phyloP scores from a whole-genome alignment of 2,329 filamentous ascomycete genomes.

The Achaetomium macrosporum region DNA sequence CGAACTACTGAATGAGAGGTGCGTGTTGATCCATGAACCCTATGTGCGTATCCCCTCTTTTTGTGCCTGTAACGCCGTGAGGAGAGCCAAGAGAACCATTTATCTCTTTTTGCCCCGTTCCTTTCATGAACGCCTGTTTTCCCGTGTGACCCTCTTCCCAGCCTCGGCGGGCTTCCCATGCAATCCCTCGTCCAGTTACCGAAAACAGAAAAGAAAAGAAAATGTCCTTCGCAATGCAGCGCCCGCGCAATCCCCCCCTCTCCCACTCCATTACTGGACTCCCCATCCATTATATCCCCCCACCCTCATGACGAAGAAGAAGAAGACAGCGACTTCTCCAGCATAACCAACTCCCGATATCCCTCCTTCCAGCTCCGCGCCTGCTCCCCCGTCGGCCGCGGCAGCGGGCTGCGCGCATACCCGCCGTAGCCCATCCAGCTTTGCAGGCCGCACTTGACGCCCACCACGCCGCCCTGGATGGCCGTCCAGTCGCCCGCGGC shows the following conservation, averaged over 20 bases:
- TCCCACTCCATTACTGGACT: no score
- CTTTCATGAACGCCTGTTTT: neutral
- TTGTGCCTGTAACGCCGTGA: constrained; percentile 8
- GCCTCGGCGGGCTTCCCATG: no score
- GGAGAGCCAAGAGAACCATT: neutral
- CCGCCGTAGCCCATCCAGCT: constrained; percentile 63
- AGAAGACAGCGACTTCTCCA: constrained; percentile 45
- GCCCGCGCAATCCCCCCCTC: neutral
- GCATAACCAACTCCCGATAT: constrained; percentile 45
- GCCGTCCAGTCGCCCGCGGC: constrained; percentile 67
- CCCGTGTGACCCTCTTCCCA: neutral
- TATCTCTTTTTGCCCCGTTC: constrained; percentile 7
- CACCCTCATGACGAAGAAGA: constrained; percentile 44
- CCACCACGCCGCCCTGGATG: constrained; percentile 65
- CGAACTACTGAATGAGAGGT: no score
- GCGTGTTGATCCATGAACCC: neutral
- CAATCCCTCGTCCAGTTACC: neutral
- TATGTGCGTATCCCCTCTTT: neutral
- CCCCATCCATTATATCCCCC: constrained; percentile 53
- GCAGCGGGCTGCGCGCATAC: constrained; percentile 43
- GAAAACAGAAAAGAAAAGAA: neutral
- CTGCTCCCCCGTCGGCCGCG: constrained; percentile 46
- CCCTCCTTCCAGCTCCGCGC: constrained; percentile 48
- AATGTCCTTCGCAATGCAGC: neutral
- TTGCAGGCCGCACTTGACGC: constrained; percentile 63